Base-by-base conservation (phyloP, 1,139 yeast genomes). In the Hansenula lynferdii region DNA sequence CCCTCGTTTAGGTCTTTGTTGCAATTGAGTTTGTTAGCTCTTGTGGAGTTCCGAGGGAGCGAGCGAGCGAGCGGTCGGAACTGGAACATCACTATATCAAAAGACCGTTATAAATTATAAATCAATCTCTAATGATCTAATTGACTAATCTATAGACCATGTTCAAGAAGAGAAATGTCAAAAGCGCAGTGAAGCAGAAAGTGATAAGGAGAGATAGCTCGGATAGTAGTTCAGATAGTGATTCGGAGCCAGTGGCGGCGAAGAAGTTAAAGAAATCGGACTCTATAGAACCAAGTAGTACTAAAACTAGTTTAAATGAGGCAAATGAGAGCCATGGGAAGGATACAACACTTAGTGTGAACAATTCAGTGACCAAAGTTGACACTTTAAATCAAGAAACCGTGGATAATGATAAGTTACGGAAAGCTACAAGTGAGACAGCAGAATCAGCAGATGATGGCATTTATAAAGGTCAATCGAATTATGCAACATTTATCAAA, bases 331-430 rank as follows among this genome's bases (percentile, higher is more conserved):
- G 8, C 9, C 21, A 25, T 34, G 16, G 12, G 10, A 9, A 27
- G 20, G 30, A 28, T 12, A 27, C 7, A 16, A 34, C 37, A 14
- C 47, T 42, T 24, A 44, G 12, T 40, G 54, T 4, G 22, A 48
- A 56, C 30, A 57, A 58, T 5, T 62, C 57, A 11, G 62, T 67
- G 8, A 61, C 67, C 0, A 64, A 59, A 38, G 59, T 55, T 4
- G 68, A 67, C 36, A 50, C 54, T 1, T 42, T 67, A 16, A 50
- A 57, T 14, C 57, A 55, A 17, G 72, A 64, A 36, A 56, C 56
- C 11, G 51, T 50, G 26, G 50, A 51, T 8, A 35, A 38, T 19
- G 55, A 51, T 17, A 39, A 51, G 25, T 33, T 43, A 11, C 20
- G 35, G 20, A 42, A 45, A 28, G 44, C 39, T 16, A 26, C 28